Conservation (phyloP, 305 asterid species). For the Solanum hybrid region DNA sequence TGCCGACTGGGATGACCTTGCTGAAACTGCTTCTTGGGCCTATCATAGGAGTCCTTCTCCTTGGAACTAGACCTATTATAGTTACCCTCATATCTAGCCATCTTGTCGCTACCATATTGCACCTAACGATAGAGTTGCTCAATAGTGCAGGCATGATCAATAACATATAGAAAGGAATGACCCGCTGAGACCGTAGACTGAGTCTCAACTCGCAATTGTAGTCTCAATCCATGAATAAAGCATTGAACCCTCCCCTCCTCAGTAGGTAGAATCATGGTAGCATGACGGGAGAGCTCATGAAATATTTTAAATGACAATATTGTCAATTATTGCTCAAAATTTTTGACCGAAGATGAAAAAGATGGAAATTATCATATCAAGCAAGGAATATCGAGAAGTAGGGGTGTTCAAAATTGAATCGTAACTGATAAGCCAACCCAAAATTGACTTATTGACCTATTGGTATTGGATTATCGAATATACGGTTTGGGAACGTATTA, state of each 20-base stretch:
- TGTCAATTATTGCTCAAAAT: neutral
- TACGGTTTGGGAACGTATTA: neutral
- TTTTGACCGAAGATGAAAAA: neutral
- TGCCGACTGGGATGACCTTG: neutral
- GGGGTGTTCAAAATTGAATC: neutral
- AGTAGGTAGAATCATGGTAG: neutral
- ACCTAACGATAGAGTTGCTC: neutral
- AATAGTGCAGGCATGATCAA: neutral
- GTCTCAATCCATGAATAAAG: neutral
- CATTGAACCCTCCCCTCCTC: neutral
- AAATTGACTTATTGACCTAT: neutral
- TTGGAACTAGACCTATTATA: neutral
- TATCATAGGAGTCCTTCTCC: neutral
- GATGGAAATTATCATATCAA: neutral
- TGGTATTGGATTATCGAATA: neutral
- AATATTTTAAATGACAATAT: too few relatives aligned
- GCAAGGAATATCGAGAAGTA: neutral
- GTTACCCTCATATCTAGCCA: neutral
- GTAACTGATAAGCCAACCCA: neutral
- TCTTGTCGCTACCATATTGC: neutral
- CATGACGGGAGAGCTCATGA: neutral
- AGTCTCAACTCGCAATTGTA: neutral
- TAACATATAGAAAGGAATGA: neutral
- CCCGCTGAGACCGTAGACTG: neutral
- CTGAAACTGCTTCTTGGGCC: neutral